Percentiles rank a stretch among this genome's conserved stretches.
These are phyloP conservation scores for Stylonectria norvegica DNA, from an alignment of 2,329 filamentous ascomycete species.

Conservation along the genomic window DNA sequence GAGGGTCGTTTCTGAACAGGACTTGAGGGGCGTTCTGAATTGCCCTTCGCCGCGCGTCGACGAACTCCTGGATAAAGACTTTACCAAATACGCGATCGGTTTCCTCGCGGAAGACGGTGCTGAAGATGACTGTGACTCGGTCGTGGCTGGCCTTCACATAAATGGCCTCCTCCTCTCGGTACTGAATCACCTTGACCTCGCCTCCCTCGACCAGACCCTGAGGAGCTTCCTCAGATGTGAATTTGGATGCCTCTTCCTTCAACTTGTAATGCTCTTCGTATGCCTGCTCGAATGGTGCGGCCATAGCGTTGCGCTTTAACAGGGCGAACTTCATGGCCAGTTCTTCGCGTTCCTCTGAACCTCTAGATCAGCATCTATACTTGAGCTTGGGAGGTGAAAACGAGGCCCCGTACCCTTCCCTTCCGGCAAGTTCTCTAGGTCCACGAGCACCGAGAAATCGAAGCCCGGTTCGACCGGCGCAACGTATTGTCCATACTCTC, in stretches of 20 bases:
- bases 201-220: slow-evolving; percentile 87
- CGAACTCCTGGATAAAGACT: slow-evolving; percentile 98
- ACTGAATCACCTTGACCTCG: slow-evolving; percentile 93
- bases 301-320: slow-evolving; percentile 98
- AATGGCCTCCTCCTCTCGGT: slow-evolving; percentile 97
- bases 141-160: slow-evolving; percentile 98
- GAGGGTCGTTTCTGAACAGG: slow-evolving; percentile 90
- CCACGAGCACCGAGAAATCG: slow-evolving; percentile 90
- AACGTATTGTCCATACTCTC: slow-evolving; percentile 93
- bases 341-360: slow-evolving; percentile 76
- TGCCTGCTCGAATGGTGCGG: slow-evolving; percentile 93
- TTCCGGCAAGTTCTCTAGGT: slow-evolving; percentile 80
- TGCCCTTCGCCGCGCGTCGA: slow-evolving; percentile 88
- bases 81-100: slow-evolving; percentile 97
- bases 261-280: slow-evolving; percentile 89
- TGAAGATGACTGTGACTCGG: slow-evolving; percentile 97
- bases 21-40: slow-evolving; percentile 99
- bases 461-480: slow-evolving; percentile 84
- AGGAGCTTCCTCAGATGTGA: slow-evolving; percentile 89
- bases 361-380: slow-evolving; percentile 15
- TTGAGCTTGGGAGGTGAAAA: not conserved
- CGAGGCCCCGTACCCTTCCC: slow-evolving; percentile 59
- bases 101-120: slow-evolving; percentile 95
- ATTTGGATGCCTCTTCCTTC: slow-evolving; percentile 84
- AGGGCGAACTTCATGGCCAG: slow-evolving; percentile 83